phyloP scores from a whole-genome alignment of 176 grass and related monocot species.

The Poa annua region DNA sequence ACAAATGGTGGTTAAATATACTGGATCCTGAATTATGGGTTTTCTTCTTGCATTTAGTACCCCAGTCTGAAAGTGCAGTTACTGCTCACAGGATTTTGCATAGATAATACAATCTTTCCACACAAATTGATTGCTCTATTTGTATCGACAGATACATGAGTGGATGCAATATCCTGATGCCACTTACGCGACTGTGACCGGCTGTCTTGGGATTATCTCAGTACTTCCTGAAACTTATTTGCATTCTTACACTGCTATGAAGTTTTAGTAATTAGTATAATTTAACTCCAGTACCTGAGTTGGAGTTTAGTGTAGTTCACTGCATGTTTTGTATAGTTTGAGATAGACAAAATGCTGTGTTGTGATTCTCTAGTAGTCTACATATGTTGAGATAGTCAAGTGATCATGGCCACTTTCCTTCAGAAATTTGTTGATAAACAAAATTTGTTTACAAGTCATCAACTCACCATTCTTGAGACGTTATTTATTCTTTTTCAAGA shows the following conservation, averaged over 20 bases:
- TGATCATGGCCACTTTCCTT: slow-evolving; percentile 7
- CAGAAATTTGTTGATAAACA: background rate
- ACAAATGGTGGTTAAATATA: background rate
- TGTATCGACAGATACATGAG: slow-evolving; percentile 40
- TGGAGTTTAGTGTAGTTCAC: background rate
- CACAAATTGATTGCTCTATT: slow-evolving; percentile 40
- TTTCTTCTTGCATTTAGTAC: slow-evolving; percentile 29
- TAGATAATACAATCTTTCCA: slow-evolving; percentile 34
- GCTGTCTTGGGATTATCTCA: slow-evolving; percentile 39
- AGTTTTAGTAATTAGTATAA: background rate
- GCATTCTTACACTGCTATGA: slow-evolving; percentile 9
- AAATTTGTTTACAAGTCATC: slow-evolving; percentile 14
- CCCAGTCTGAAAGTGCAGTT: slow-evolving; percentile 12
- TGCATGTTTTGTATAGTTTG: slow-evolving; percentile 30
- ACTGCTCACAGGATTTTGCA: slow-evolving; percentile 17
- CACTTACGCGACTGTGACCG: slow-evolving; percentile 28
- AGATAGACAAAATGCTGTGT: background rate
- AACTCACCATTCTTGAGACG: slow-evolving; percentile 5
- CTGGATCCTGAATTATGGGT: slow-evolving; percentile 21
- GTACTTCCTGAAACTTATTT: slow-evolving; percentile 1
- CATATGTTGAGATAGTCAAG: slow-evolving; percentile 24
- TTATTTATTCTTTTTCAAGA: background rate
- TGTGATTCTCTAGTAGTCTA: slow-evolving; percentile 32
- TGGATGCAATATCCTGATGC: slow-evolving; percentile 45
- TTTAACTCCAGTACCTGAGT: slow-evolving; percentile 11